phyloP scores from a whole-genome alignment of 306 rosid genomes.

The Rosa lucieae region DNA sequence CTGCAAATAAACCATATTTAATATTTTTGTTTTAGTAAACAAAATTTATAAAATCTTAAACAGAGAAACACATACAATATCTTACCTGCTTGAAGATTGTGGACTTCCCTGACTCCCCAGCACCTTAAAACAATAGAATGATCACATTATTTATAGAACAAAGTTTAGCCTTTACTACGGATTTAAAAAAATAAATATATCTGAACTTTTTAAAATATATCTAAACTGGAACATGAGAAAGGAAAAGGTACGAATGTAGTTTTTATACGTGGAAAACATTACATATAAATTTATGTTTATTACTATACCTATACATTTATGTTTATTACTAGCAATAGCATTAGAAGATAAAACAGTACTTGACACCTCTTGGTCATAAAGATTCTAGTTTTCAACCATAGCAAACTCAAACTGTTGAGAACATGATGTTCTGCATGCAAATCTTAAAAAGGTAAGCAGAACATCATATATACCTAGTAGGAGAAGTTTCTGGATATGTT shows the following conservation, averaged over 20 bases:
- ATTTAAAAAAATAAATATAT: not conserved
- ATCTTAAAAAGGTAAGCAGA: constrained; percentile 14
- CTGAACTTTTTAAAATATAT: not conserved
- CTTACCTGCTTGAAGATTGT: constrained; percentile 96
- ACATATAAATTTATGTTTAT: not conserved
- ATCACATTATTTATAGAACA: constrained; percentile 16
- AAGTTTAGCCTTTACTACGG: not conserved
- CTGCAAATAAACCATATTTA: constrained; percentile 40
- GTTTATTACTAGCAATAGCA: not conserved
- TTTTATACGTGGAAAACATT: not conserved
- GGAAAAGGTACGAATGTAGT: not conserved
- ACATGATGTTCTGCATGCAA: constrained; percentile 12
- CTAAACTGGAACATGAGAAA: not conserved
- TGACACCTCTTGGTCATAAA: constrained; percentile 14
- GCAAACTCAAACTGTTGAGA: constrained; percentile 13
- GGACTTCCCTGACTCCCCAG: constrained; percentile 96
- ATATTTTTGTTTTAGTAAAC: constrained; percentile 19
- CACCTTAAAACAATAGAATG: constrained; percentile 47
- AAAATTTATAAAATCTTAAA: not conserved
- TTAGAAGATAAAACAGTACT: constrained; percentile 8
- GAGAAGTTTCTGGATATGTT: constrained; percentile 91
- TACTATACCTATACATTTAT: not conserved
- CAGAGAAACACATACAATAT: constrained; percentile 16
- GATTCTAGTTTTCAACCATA: not conserved
- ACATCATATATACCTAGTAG: constrained; percentile 65